Evolutionary conservation across 2,329 filamentous ascomycete genomes (phyloP), one percentile per base, ranked within the genome.

Genomic region (Hypocrella siamensis): DNA sequence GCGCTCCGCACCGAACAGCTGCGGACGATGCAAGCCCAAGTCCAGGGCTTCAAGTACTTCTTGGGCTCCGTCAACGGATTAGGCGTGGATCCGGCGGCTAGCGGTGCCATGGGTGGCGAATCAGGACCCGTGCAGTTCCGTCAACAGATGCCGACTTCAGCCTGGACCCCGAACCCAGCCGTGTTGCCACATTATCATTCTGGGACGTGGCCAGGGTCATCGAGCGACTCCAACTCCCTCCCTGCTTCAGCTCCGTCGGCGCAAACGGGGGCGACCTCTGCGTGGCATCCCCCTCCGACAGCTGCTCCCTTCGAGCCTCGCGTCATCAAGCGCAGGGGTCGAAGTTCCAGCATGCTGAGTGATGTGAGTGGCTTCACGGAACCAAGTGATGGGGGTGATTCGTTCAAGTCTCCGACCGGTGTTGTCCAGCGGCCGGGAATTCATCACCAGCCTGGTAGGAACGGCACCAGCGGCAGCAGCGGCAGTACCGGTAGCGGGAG

Each of bases 291-390:
- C 9, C 52, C 57, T 11, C 50, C 56, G 3, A 58, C 57, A 25
- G 51, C 54, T 10, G 45, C 52, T 5, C 39, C 54, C 18, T 51
- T 47, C 32, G 44, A 58, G 33, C 44, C 53, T 10, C 52, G 43
- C 41, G 51, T 40, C 38, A 46, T 40, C 40, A 64, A 61, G 47
- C 55, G 58, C 19, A 55, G 72, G 28, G 71, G 70, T 16, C 66
- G 73, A 30, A 76, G 71, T 19, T 75, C 70, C 8, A 75, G 70
- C 35, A 78, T 78, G 73, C 63, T 78, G 3, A 76, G 71, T 44
- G 67, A 75, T 42, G 57, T 77, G 3, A 75, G 70, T n/a, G 71
- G 72, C 15, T 75, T 77, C 42, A 78, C 73, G 6, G 70, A 76
- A 51, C 70, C 65, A 12, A 74, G 66, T 41, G 60, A 58, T 30